Evolutionary conservation across 495 filamentous ascomycete species (phyloP).

Genomic region (Annulohypoxylon nitens): DNA sequence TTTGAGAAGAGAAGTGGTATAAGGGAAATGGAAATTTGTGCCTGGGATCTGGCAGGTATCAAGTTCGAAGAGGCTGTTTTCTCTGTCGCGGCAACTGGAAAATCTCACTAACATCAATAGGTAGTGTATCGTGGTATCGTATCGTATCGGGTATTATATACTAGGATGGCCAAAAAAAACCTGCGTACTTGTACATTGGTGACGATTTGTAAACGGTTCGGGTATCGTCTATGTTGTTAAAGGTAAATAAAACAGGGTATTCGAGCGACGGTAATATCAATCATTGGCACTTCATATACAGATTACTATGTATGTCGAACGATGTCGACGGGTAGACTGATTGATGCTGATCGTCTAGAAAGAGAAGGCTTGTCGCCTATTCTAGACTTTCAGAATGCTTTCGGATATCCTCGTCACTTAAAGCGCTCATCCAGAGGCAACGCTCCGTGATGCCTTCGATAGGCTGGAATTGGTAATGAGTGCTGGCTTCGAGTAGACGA

Average conservation of each 20-base stretch:
- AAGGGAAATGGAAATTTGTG: constrained; percentile 11
- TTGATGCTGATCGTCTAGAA: not conserved
- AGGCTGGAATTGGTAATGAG: constrained; percentile 85
- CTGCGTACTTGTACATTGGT: constrained; percentile 41
- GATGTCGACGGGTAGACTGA: not conserved
- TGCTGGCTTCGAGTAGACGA: constrained; percentile 90
- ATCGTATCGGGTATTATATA: constrained; percentile 43
- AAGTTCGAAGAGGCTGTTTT: constrained; percentile 30
- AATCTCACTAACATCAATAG: constrained; percentile 13
- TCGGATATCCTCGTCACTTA: constrained; percentile 86
- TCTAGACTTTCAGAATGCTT: constrained; percentile 58
- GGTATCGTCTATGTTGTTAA: constrained; percentile 42
- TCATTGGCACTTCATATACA: constrained; percentile 47
- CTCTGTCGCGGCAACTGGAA: not conserved
- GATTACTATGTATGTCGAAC: constrained; percentile 19
- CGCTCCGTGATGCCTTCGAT: constrained; percentile 89
- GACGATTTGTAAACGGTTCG: constrained; percentile 27
- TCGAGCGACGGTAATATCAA: constrained; percentile 29
- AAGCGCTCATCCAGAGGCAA: constrained; percentile 94
- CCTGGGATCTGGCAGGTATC: constrained; percentile 21
- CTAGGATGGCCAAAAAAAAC: constrained; percentile 32
- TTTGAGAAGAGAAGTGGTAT: constrained; percentile 29
- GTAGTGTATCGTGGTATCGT: constrained; percentile 32
- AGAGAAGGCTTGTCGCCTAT: constrained; percentile 36
- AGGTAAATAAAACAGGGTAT: constrained; percentile 45